Conservation (phyloP, 257 asterid genomes). For the Cynanchum wilfordii region DNA sequence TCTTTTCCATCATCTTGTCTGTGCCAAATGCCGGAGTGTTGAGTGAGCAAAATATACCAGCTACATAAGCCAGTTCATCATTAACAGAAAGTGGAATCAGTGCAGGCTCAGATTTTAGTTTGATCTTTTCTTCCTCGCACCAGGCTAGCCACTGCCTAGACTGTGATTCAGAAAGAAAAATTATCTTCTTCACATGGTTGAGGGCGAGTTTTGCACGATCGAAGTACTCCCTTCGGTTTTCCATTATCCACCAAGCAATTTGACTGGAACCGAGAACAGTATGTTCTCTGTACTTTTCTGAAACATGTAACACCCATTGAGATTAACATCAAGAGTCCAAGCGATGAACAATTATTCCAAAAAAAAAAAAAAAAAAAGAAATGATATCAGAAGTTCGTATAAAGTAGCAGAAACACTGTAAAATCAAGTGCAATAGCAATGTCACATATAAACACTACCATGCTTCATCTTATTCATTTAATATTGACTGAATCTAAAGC, state of each 20-base stretch:
- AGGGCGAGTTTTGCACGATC: constrained; percentile 76
- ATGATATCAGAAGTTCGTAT: background rate
- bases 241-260: constrained; percentile 99
- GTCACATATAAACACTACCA: background rate
- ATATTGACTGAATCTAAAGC: background rate
- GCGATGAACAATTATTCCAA: background rate
- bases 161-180: constrained; percentile 79
- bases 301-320: constrained; percentile 19
- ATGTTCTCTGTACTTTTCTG: constrained; percentile 80
- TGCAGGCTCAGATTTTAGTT: constrained; percentile 63
- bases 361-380: background rate
- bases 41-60: constrained; percentile 74
- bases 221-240: constrained; percentile 86
- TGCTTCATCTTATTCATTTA: background rate
- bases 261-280: constrained; percentile 88
- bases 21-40: constrained; percentile 69
- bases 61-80: constrained; percentile 91
- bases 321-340: background rate
- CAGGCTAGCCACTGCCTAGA: constrained; percentile 85
- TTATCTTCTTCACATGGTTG: constrained; percentile 70
- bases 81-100: constrained; percentile 83
- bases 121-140: constrained; percentile 86
- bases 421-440: background rate
- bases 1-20: constrained; percentile 73
- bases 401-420: background rate